phyloP scores from a whole-genome alignment of 495 filamentous ascomycete species.

The Apodospora peruviana region DNA sequence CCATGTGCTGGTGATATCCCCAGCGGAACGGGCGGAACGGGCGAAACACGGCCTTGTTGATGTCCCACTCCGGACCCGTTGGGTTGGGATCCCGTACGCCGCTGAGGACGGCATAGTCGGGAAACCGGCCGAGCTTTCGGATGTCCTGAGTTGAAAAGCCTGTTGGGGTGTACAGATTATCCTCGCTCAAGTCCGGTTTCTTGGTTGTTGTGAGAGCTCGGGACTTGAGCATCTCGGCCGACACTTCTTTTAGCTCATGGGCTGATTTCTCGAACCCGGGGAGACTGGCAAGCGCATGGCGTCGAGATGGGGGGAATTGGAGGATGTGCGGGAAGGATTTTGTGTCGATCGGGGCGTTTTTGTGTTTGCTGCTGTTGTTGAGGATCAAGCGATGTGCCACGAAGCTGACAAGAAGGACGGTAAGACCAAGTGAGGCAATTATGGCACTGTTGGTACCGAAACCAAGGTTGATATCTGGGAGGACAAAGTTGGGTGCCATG shows the following conservation, averaged over 20 bases:
- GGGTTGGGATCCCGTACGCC: slow-evolving; percentile 71
- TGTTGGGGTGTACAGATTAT: slow-evolving; percentile 23
- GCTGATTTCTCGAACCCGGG: slow-evolving; percentile 10
- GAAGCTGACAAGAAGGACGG: background rate
- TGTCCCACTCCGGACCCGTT: slow-evolving; percentile 56
- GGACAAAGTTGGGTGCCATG: no score
- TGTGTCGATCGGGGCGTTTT: background rate
- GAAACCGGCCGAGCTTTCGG: slow-evolving; percentile 71
- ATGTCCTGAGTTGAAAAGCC: slow-evolving; percentile 63
- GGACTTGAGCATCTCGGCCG: slow-evolving; percentile 4
- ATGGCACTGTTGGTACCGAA: background rate
- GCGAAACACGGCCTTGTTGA: slow-evolving; percentile 58
- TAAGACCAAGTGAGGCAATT: no score
- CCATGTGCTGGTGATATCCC: slow-evolving; percentile 92
- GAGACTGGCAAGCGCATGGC: slow-evolving; percentile 35
- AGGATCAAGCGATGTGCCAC: background rate
- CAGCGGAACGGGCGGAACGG: slow-evolving; percentile 81
- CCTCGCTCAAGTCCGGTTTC: slow-evolving; percentile 4
- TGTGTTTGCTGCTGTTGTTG: background rate
- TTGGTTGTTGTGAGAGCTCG: slow-evolving; percentile 14
- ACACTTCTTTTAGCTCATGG: background rate
- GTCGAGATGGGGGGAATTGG: slow-evolving; percentile 23
- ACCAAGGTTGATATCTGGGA: no score
- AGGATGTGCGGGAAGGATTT: slow-evolving; percentile 9
- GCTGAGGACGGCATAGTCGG: slow-evolving; percentile 72